phyloP scores from a whole-genome alignment of 352 stramenopile species.

The Globisporangium polare region DNA sequence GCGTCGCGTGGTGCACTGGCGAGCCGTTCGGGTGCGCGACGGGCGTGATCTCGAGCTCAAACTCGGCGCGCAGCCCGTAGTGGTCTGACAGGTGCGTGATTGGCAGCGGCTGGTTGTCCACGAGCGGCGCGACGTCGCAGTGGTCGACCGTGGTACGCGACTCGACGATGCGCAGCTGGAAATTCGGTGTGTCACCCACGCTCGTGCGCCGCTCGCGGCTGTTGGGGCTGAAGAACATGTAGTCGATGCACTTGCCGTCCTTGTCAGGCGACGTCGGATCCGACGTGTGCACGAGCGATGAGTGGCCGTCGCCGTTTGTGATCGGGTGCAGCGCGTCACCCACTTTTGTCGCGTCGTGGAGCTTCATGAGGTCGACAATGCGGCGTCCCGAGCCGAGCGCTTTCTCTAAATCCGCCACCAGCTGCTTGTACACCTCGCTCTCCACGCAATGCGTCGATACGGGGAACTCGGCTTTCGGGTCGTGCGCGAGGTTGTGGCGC shows the following conservation, averaged over 20 bases:
- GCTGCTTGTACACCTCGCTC: slow-evolving; percentile 57
- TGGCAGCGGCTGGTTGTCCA: slow-evolving; percentile 27
- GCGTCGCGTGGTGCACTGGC: slow-evolving; percentile 21
- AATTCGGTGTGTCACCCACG: slow-evolving; percentile 27
- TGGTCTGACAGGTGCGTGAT: slow-evolving; percentile 83
- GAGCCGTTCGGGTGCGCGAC: slow-evolving; percentile 44
- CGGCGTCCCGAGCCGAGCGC: slow-evolving; percentile 31
- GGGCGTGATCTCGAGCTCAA: slow-evolving; percentile 39
- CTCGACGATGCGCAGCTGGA: slow-evolving; percentile 39
- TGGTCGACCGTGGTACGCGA: slow-evolving; percentile 53
- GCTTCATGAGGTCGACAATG: slow-evolving; percentile 72
- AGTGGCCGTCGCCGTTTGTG: slow-evolving; percentile 80
- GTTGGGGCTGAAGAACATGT: slow-evolving; percentile 70
- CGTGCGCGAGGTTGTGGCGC: slow-evolving; percentile 61
- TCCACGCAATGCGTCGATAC: slow-evolving; percentile 42
- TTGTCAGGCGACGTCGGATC: slow-evolving; percentile 43
- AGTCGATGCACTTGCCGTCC: slow-evolving; percentile 85
- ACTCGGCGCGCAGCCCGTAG: slow-evolving; percentile 56
- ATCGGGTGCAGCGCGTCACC: slow-evolving; percentile 55
- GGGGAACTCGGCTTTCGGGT: slow-evolving; percentile 16
- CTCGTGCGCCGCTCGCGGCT: slow-evolving; percentile 23
- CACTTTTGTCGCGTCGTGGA: slow-evolving; percentile 44
- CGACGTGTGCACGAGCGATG: slow-evolving; percentile 43
- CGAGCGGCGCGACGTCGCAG: slow-evolving; percentile 28
- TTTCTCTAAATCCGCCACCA: slow-evolving; percentile 43